Conservation (phyloP, 2,329 filamentous ascomycete species). For the Falciphora oryzae region DNA sequence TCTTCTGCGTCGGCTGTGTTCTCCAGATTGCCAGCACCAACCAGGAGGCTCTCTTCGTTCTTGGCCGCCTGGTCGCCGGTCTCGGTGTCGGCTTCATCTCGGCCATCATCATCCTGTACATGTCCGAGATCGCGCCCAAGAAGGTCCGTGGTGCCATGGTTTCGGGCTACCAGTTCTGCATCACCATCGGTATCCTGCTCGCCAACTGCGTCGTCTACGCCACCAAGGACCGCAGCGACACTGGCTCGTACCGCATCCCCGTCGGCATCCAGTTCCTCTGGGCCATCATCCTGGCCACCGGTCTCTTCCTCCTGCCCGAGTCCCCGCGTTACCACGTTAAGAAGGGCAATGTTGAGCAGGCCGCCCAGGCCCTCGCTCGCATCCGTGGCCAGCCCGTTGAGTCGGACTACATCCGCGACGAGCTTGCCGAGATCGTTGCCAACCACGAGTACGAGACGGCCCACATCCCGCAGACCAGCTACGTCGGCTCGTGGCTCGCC, state of each 20-base stretch:
- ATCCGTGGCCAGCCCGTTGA: slow-evolving; percentile 69
- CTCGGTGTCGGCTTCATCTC: slow-evolving; percentile 77
- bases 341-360: slow-evolving; percentile 62
- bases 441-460: slow-evolving; percentile 81
- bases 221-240: slow-evolving; percentile 56
- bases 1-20: slow-evolving; percentile 65
- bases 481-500: slow-evolving; percentile 62
- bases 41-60: slow-evolving; percentile 57
- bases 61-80: slow-evolving; percentile 69
- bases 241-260: slow-evolving; percentile 71
- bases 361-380: slow-evolving; percentile 54
- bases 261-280: slow-evolving; percentile 76
- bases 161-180: slow-evolving; percentile 68
- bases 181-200: slow-evolving; percentile 62
- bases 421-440: slow-evolving; percentile 80
- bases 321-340: slow-evolving; percentile 84
- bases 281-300: slow-evolving; percentile 67
- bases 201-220: slow-evolving; percentile 58
- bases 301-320: slow-evolving; percentile 74
- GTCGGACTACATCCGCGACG: slow-evolving; percentile 69
- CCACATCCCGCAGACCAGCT: slow-evolving; percentile 58
- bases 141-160: slow-evolving; percentile 54
- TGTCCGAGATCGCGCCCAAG: slow-evolving; percentile 73
- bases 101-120: slow-evolving; percentile 77
- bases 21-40: slow-evolving; percentile 57